These are phyloP conservation scores for Primulina huaijiensis DNA, from an alignment of 257 asterid species.

Conservation along the genomic window DNA sequence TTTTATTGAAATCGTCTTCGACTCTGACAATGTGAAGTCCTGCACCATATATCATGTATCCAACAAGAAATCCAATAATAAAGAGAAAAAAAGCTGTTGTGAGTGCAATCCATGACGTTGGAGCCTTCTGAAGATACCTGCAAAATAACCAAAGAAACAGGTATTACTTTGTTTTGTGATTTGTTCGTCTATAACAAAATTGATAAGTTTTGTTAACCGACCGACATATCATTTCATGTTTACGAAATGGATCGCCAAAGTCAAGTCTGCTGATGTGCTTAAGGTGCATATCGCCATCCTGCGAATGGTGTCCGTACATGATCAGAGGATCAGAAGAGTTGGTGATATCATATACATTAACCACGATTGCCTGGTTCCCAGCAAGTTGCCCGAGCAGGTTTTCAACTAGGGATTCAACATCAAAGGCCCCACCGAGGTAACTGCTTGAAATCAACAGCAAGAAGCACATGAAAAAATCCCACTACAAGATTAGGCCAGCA, in stretches of 20 bases:
- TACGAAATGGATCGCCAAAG: constrained; percentile 87
- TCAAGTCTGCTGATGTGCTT: constrained; percentile 69
- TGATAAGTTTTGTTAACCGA: constrained; percentile 25
- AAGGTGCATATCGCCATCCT: constrained; percentile 59
- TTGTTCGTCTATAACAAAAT: not conserved
- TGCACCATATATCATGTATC: constrained; percentile 58
- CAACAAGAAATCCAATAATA: constrained; percentile 54
- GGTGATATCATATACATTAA: constrained; percentile 76
- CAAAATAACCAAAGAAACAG: constrained; percentile 17
- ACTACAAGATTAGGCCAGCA: constrained; percentile 3
- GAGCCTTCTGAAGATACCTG: constrained; percentile 82
- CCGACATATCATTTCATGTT: constrained; percentile 94
- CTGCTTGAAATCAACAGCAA: constrained; percentile 32
- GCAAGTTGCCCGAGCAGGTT: constrained; percentile 91
- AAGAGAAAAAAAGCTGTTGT: constrained; percentile 49
- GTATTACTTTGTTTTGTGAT: not conserved
- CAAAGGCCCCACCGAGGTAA: constrained; percentile 94
- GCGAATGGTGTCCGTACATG: constrained; percentile 67
- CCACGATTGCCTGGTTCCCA: constrained; percentile 71
- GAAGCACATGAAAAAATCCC: not conserved
- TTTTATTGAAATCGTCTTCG: constrained; percentile 68
- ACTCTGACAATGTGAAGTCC: constrained; percentile 72
- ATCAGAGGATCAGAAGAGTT: constrained; percentile 70
- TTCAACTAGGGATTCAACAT: constrained; percentile 87
- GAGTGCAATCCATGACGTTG: constrained; percentile 59